Conservation (phyloP, 2,329 filamentous ascomycete species). For the Biscogniauxia marginata region DNA sequence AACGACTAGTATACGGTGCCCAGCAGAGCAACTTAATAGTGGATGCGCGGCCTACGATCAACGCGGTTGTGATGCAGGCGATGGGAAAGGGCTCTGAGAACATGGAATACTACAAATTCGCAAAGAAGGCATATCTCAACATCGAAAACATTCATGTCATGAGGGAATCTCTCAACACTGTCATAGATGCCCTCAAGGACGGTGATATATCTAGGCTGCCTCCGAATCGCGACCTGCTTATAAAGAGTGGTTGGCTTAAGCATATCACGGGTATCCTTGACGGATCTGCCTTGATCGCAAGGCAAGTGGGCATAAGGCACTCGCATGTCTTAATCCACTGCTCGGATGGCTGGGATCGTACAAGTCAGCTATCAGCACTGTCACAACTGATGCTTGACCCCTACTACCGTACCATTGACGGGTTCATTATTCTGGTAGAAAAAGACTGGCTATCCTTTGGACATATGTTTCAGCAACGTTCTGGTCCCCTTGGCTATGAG, state of each 20-base stretch:
- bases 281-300: slow-evolving; percentile 79
- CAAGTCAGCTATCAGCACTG: slow-evolving; percentile 87
- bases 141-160: slow-evolving; percentile 99
- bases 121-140: slow-evolving; percentile 85
- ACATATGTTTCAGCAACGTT: slow-evolving; percentile 94
- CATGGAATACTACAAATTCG: slow-evolving; percentile 94
- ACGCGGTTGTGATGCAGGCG: slow-evolving; percentile 91
- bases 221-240: slow-evolving; percentile 76
- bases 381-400: slow-evolving; percentile 93
- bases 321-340: slow-evolving; percentile 97
- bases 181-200: slow-evolving; percentile 88
- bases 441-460: slow-evolving; percentile 98
- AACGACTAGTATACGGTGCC: slow-evolving; percentile 77
- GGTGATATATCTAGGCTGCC: slow-evolving; percentile 82
- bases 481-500: slow-evolving; percentile 82
- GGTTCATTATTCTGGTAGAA: slow-evolving; percentile 90
- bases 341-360: slow-evolving; percentile 97
- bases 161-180: slow-evolving; percentile 83
- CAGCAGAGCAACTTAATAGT: slow-evolving; percentile 94
- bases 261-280: slow-evolving; percentile 84
- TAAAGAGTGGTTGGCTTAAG: slow-evolving; percentile 85
- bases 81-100: slow-evolving; percentile 93
- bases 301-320: slow-evolving; percentile 86
- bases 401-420: slow-evolving; percentile 90
- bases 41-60: slow-evolving; percentile 90